phyloP scores from a whole-genome alignment of 176 grass and related monocot species.

The Zea mays region Zm-B73-REFERENCE-NAM-5.0 NC_050096.1:196101001-196101500 shows the following conservation, averaged over 20 bases:
- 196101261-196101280: constrained; percentile 79
- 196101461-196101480: constrained; percentile 98
- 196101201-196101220: constrained; percentile 77
- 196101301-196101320: constrained; percentile 62
- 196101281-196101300: constrained; percentile 65
- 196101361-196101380: constrained; percentile 83
- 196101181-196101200: constrained; percentile 69
- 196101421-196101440: constrained; percentile 82
- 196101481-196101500: constrained; percentile 98
- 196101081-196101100: constrained; percentile 79
- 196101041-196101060: constrained; percentile 67
- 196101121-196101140: constrained; percentile 82
- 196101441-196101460: constrained; percentile 99
- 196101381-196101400: constrained; percentile 74
- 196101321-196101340: constrained; percentile 84
- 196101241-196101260: constrained; percentile 82
- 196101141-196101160: constrained; percentile 81
- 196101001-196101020: constrained; percentile 83
- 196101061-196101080: constrained; percentile 76
- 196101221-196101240: constrained; percentile 88
- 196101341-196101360: constrained; percentile 90
- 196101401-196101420: constrained; percentile 60
- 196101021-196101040: constrained; percentile 64
- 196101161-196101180: constrained; percentile 78
- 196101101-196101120: constrained; percentile 75